Conservation (phyloP, 441 rosid genomes). For the Corymbia citriodora region DNA sequence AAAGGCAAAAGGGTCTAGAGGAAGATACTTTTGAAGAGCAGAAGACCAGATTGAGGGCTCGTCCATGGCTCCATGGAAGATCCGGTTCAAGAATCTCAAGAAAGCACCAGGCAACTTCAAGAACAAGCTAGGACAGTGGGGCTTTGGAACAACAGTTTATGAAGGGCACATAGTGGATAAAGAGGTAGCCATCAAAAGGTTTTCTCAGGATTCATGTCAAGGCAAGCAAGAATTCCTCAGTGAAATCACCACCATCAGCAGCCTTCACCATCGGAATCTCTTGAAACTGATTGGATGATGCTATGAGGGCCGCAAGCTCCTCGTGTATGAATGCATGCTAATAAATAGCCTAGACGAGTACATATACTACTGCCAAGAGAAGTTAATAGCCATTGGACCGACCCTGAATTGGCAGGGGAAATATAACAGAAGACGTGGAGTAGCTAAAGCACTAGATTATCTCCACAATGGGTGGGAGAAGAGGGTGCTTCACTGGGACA, state of each 20-base stretch:
- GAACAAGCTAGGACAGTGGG: constrained; percentile 64
- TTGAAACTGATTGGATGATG: constrained; percentile 73
- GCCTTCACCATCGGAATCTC: constrained; percentile 47
- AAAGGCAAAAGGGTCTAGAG: constrained; percentile 5
- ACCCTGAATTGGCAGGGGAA: constrained; percentile 47
- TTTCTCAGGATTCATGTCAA: constrained; percentile 47
- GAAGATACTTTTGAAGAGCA: constrained; percentile 23
- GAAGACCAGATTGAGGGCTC: constrained; percentile 39
- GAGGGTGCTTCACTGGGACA: constrained; percentile 69
- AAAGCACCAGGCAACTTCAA: constrained; percentile 50
- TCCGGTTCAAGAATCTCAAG: constrained; percentile 39
- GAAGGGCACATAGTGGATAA: constrained; percentile 38
- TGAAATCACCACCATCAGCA: constrained; percentile 67
- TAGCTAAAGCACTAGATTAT: constrained; percentile 60
- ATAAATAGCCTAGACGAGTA: constrained; percentile 55
- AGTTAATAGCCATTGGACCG: constrained; percentile 1
- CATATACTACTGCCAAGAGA: constrained; percentile 25
- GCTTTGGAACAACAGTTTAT: constrained; percentile 67
- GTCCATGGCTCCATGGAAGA: constrained; percentile 40
- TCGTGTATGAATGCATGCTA: constrained; percentile 63
- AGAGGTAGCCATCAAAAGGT: constrained; percentile 62
- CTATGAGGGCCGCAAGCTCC: constrained; percentile 43
- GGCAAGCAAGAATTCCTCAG: constrained; percentile 74
- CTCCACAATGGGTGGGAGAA: constrained; percentile 65
- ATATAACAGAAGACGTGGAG: constrained; percentile 33